Evolutionary conservation across 1,139 yeast species (phyloP).

Genomic region (Candida sp.): DNA sequence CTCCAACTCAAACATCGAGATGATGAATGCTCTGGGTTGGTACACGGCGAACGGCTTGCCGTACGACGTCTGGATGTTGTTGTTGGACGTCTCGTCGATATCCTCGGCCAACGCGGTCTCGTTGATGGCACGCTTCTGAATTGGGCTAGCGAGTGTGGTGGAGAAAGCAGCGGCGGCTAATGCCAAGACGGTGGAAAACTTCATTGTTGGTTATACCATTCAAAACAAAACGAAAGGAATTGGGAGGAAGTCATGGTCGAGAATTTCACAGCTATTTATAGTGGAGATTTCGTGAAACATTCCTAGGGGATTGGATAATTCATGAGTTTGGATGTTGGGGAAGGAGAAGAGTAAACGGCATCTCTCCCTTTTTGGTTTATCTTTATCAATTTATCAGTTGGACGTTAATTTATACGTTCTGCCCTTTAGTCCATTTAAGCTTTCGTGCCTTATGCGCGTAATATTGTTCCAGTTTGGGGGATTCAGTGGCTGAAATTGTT

Average conservation of each 20-base stretch:
- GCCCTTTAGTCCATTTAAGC: too few species aligned
- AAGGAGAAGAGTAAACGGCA: background rate
- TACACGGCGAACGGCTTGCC: slow-evolving; percentile 42
- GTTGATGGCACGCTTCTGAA: slow-evolving; percentile 22
- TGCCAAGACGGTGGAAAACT: slow-evolving; percentile 15
- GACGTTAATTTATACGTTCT: background rate
- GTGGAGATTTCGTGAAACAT: background rate
- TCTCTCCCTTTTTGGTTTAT: background rate
- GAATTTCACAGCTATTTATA: background rate
- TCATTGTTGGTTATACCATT: slow-evolving; percentile 13
- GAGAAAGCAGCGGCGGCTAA: slow-evolving; percentile 14
- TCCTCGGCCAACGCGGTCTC: slow-evolving; percentile 19
- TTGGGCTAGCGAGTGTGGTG: slow-evolving; percentile 24
- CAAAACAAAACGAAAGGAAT: background rate
- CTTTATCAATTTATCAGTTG: background rate
- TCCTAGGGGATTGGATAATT: background rate
- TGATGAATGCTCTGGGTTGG: slow-evolving; percentile 58
- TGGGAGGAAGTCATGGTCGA: background rate
- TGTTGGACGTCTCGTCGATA: slow-evolving; percentile 16
- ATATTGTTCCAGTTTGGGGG: background rate
- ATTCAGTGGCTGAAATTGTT: background rate
- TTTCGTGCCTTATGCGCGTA: background rate
- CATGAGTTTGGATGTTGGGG: background rate
- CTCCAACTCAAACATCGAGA: slow-evolving; percentile 62
- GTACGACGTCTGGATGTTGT: slow-evolving; percentile 27